phyloP scores from a whole-genome alignment of 768 basidiomycete genomes.

The Boletus rubescentipes region DNA sequence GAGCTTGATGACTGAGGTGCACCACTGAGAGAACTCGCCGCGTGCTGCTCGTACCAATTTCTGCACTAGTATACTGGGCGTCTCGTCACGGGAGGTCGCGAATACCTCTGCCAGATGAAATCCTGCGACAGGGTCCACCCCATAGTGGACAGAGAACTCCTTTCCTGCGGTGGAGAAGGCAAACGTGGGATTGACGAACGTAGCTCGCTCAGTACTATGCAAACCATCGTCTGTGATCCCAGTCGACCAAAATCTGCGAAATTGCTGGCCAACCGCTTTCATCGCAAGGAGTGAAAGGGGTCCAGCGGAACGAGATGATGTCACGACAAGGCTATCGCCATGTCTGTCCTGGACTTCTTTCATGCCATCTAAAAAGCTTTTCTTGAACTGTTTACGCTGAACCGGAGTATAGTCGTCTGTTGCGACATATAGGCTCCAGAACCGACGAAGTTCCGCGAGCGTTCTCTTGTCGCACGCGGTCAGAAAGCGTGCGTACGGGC shows the following conservation, averaged over 20 bases:
- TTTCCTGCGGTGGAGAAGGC: slow-evolving; percentile 25
- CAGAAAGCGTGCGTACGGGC: slow-evolving; percentile 29
- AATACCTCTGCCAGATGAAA: slow-evolving; percentile 34
- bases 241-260: slow-evolving; percentile 25
- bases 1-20: slow-evolving; percentile 18
- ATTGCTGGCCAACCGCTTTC: slow-evolving; percentile 15
- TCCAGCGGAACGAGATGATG: slow-evolving; percentile 29
- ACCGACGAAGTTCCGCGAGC: slow-evolving; percentile 20
- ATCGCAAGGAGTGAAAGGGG: slow-evolving; percentile 18
- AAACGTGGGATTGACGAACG: slow-evolving; percentile 31
- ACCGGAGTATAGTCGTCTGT: slow-evolving; percentile 13
- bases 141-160: slow-evolving; percentile 30
- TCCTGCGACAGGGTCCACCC: slow-evolving; percentile 28
- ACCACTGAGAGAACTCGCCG: slow-evolving; percentile 29
- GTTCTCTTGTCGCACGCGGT: slow-evolving; percentile 24
- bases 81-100: slow-evolving; percentile 4
- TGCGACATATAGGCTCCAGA: slow-evolving; percentile 22
- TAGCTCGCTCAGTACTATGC: slow-evolving; percentile 11
- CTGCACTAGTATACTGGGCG: slow-evolving; percentile 10
- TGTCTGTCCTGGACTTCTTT: slow-evolving; percentile 5
- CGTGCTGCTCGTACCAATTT: slow-evolving; percentile 20
- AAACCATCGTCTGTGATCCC: slow-evolving; percentile 28
- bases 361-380: slow-evolving; percentile 22
- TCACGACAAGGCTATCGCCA: neutral
- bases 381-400: slow-evolving; percentile 11